Evolutionary conservation across 108 stramenopile genomes (phyloP).

Genomic region (Stephanodiscus triporus): DNA sequence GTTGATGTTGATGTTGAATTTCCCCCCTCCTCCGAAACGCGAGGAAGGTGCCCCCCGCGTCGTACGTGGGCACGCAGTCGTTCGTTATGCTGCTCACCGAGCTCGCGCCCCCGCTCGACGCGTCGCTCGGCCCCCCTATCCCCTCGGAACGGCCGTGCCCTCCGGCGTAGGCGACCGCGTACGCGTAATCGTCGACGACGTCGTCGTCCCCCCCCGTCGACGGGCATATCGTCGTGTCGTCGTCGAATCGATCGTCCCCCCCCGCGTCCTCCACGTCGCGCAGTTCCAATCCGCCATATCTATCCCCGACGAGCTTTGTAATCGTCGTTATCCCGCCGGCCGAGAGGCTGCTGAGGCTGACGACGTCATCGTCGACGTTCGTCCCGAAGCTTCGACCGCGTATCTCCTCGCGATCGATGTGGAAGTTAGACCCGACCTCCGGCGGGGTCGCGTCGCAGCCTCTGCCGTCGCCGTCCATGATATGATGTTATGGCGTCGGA

Average conservation of each 20-base stretch:
- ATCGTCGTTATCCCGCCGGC: not conserved
- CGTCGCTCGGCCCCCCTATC: too few relatives aligned
- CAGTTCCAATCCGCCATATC: not conserved
- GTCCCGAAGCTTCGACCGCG: not conserved
- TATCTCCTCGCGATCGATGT: not conserved
- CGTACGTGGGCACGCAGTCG: not conserved
- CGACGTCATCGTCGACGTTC: not conserved
- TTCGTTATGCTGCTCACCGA: not conserved
- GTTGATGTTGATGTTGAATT: not conserved
- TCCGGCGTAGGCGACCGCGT: too few relatives aligned
- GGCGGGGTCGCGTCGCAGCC: not conserved
- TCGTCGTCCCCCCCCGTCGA: not conserved
- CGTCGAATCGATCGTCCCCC: not conserved
- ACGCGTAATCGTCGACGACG: too few relatives aligned
- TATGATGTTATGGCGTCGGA: too few relatives aligned
- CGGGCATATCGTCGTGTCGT: not conserved
- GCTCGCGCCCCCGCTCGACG: too few relatives aligned
- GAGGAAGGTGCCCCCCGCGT: not conserved
- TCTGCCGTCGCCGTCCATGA: not conserved
- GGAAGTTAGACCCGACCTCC: not conserved
- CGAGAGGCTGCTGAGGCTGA: slow-evolving; percentile 3
- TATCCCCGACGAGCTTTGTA: not conserved
- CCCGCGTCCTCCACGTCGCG: not conserved
- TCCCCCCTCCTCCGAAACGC: not conserved
- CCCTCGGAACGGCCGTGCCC: too few relatives aligned